phyloP scores from a whole-genome alignment of 352 stramenopile species.

The Saprolegnia diclina region DNA sequence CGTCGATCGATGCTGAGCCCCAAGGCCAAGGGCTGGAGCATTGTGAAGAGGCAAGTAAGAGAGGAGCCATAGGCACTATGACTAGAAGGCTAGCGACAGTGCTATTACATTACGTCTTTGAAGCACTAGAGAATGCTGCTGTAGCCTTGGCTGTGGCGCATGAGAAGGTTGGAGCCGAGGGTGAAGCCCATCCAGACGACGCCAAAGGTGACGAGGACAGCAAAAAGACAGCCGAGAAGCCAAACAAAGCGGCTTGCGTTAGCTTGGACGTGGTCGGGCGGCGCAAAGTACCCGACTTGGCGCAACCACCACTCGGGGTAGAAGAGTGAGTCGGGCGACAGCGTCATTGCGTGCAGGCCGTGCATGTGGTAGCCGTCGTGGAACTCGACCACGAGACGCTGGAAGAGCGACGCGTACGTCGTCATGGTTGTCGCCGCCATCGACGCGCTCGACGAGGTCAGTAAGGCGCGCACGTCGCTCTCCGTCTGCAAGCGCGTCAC shows the following conservation, averaged over 20 bases:
- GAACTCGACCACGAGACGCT: conserved; percentile 64
- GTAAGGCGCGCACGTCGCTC: conserved; percentile 42
- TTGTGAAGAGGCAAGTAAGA: too few species aligned
- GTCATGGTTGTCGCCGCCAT: conserved; percentile 49
- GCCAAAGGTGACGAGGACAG: conserved; percentile 1
- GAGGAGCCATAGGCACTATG: too few species aligned
- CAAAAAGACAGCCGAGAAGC: background rate
- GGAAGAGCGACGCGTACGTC: conserved; percentile 56
- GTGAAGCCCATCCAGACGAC: conserved; percentile 3
- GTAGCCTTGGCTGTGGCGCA: conserved; percentile 3
- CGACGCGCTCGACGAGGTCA: conserved; percentile 47
- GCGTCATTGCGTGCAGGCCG: conserved; percentile 37
- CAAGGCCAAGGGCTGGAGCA: too few species aligned
- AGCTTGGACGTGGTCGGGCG: background rate
- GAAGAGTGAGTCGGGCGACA: conserved; percentile 57
- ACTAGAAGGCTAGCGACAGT: too few species aligned
- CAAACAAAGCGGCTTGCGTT: background rate
- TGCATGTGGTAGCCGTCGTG: conserved; percentile 77
- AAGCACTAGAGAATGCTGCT: conserved; percentile 3
- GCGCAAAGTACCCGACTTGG: conserved; percentile 54
- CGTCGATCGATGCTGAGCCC: background rate
- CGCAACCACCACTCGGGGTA: conserved; percentile 84
- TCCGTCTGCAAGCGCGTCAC: conserved; percentile 35
- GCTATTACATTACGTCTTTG: too few species aligned
- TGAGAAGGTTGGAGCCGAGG: conserved; percentile 8